phyloP scores from a whole-genome alignment of 2,329 filamentous ascomycete species.

The Colletotrichum theobromicola region DNA sequence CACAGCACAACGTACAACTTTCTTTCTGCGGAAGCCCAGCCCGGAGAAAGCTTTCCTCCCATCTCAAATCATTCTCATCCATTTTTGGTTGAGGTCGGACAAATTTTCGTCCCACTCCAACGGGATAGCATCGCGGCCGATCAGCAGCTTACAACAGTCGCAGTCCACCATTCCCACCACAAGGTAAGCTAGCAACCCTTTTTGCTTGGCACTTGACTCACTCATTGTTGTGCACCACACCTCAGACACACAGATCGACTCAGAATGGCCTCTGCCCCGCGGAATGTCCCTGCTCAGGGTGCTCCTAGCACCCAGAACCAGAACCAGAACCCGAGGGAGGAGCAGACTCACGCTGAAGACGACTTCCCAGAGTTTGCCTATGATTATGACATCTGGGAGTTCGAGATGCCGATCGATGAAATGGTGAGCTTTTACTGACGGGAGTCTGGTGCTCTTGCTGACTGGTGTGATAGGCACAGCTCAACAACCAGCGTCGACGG shows the following conservation, averaged over 20 bases:
- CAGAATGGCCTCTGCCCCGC: neutral
- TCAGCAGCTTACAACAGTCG: neutral
- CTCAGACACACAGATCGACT: neutral
- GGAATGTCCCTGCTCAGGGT: neutral
- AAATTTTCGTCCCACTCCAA: neutral
- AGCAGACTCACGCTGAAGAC: neutral
- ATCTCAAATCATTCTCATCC: neutral
- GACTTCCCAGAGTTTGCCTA: neutral
- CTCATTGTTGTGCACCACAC: neutral
- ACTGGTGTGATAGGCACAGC: neutral
- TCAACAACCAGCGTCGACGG: neutral
- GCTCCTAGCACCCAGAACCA: neutral
- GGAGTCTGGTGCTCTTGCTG: neutral
- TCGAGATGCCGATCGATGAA: neutral
- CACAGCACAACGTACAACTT: neutral
- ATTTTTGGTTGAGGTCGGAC: neutral
- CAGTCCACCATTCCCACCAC: too few species aligned
- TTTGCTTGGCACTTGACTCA: neutral
- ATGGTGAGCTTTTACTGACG: neutral
- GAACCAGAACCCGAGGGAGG: neutral
- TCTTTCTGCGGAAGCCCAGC: neutral
- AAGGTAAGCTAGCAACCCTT: neutral
- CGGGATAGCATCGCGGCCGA: neutral
- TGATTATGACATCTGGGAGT: neutral
- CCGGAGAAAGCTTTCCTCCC: neutral